Percentiles rank a stretch among this genome's conserved stretches.
Evolutionary conservation across 2,329 filamentous ascomycete genomes (phyloP).

Genomic region (Dichotomopilus funicola): DNA sequence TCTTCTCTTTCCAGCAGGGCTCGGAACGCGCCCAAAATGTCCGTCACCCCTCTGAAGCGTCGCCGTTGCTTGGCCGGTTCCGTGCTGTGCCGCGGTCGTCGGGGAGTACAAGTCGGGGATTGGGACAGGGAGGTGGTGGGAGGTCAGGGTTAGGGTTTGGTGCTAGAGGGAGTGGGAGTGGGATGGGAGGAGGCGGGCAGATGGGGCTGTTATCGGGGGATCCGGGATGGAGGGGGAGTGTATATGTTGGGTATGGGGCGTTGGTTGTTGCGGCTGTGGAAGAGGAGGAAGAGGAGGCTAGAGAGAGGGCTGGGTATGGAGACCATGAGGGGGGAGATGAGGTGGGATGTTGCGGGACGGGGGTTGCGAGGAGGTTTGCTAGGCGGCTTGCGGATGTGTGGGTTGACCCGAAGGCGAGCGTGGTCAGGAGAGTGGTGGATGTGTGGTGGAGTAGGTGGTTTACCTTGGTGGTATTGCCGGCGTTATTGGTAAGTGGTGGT

Average conservation of each 20-base stretch:
- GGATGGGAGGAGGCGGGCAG: constrained; percentile 21
- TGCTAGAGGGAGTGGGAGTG: background rate
- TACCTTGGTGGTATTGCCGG: constrained; percentile 55
- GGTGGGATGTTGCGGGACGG: constrained; percentile 12
- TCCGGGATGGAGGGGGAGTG: constrained; percentile 40
- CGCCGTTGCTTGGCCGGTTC: constrained; percentile 58
- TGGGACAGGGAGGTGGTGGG: constrained; percentile 8
- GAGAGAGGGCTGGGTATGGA: constrained; percentile 12
- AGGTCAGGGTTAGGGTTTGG: background rate
- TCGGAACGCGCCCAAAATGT: constrained; percentile 44
- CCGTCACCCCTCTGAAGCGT: constrained; percentile 42
- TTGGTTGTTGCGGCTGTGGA: constrained; percentile 39
- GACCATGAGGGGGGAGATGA: constrained; percentile 23
- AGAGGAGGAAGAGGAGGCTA: constrained; percentile 29
- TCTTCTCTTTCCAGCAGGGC: constrained; percentile 63
- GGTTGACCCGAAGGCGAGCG: constrained; percentile 53
- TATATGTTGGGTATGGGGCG: constrained; percentile 52
- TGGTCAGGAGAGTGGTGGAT: constrained; percentile 52
- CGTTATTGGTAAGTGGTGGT: constrained; percentile 45
- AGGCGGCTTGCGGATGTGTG: constrained; percentile 46
- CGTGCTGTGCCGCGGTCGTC: constrained; percentile 49
- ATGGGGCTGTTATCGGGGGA: constrained; percentile 35
- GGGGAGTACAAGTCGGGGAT: background rate
- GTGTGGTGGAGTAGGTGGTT: constrained; percentile 59
- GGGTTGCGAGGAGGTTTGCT: constrained; percentile 30